Conservation (phyloP, 306 rosid species). For the Inga leiocalycina region DNA sequence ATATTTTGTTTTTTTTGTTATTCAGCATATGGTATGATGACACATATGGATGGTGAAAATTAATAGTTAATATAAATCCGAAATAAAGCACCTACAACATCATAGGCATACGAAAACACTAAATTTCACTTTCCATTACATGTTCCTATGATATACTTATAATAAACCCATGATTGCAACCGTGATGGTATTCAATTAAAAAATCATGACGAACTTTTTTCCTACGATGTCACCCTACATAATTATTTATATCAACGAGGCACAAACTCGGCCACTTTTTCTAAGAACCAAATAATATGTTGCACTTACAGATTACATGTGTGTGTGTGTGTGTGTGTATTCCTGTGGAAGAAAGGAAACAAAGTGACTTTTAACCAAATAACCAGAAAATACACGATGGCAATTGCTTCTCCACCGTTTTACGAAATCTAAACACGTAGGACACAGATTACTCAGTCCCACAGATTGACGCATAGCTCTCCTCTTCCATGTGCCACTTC, state of each 20-base stretch:
- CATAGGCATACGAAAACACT: not conserved
- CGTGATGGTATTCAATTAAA: not conserved
- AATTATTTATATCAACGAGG: not conserved
- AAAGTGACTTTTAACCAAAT: not conserved
- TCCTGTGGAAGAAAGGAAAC: not conserved
- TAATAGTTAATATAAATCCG: no score
- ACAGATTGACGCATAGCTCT: slow-evolving; percentile 51
- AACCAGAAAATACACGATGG: not conserved
- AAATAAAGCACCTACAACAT: not conserved
- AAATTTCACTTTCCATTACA: not conserved
- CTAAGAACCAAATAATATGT: not conserved
- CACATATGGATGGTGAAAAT: no score
- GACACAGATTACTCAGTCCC: slow-evolving; percentile 2
- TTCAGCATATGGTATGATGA: no score
- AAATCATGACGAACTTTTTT: not conserved
- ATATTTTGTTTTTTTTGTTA: no score
- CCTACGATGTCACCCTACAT: not conserved
- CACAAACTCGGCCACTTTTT: not conserved
- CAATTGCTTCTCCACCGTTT: slow-evolving; percentile 14
- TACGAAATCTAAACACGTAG: not conserved
- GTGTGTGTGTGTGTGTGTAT: no score
- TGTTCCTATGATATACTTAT: not conserved
- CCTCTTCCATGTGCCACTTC: slow-evolving; percentile 42
- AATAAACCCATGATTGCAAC: not conserved
- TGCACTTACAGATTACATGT: not conserved